phyloP scores from a whole-genome alignment of 345 rosid species.

The Sonneratia alba region DNA sequence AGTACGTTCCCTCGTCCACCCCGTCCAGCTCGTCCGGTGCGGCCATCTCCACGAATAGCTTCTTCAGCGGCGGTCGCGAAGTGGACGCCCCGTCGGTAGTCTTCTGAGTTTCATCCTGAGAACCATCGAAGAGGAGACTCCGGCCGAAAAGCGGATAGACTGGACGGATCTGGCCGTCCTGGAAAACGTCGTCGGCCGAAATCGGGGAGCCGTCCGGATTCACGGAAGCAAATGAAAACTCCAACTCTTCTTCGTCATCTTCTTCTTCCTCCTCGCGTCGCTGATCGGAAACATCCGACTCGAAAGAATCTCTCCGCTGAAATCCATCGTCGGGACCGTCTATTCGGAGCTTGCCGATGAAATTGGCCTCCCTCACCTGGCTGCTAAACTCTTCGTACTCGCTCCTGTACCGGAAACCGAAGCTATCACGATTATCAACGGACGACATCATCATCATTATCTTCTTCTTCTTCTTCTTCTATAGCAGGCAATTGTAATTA shows the following conservation, averaged over 20 bases:
- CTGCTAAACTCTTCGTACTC: too few relatives aligned
- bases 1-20: slow-evolving; percentile 24
- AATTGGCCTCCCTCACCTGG: too few relatives aligned
- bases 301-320: background rate
- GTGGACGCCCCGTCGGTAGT: slow-evolving; percentile 3
- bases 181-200: slow-evolving; percentile 33
- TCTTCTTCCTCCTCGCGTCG: slow-evolving; percentile 5
- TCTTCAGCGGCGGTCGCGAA: slow-evolving; percentile 16
- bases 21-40: slow-evolving; percentile 13
- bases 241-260: slow-evolving; percentile 24
- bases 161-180: slow-evolving; percentile 41
- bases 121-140: slow-evolving; percentile 17
- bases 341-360: too few relatives aligned
- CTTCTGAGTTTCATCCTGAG: background rate
- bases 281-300: too few relatives aligned
- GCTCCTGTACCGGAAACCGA: too few relatives aligned
- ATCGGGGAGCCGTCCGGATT: slow-evolving; percentile 25
- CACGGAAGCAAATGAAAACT: slow-evolving; percentile 31
- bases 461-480: too few relatives aligned
- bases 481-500: too few relatives aligned
- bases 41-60: slow-evolving; percentile 22
- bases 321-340: background rate
- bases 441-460: too few relatives aligned
- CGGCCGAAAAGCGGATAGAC: slow-evolving; percentile 33
- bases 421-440: too few relatives aligned